phyloP scores from a whole-genome alignment of 148 eudicot species.

The Rhododendron kiyosumense region DNA sequence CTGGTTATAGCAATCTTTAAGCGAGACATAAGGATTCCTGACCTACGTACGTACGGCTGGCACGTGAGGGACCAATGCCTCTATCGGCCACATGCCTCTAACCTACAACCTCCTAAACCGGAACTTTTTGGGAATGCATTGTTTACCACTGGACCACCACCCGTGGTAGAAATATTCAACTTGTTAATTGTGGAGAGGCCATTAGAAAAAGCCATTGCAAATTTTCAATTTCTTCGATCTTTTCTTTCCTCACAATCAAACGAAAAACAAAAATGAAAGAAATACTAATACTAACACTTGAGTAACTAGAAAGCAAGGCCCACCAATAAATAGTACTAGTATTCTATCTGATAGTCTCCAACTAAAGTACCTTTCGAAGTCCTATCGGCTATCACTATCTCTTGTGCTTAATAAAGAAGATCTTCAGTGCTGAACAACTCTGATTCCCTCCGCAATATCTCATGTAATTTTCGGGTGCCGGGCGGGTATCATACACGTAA shows the following conservation, averaged over 20 bases:
- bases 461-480: no score
- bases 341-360: background rate
- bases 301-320: constrained; percentile 7
- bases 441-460: constrained; percentile 12
- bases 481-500: no score
- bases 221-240: background rate
- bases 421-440: constrained; percentile 12
- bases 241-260: background rate
- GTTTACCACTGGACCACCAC: background rate
- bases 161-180: background rate
- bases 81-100: background rate
- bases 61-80: background rate
- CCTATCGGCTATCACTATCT: background rate
- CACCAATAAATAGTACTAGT: background rate
- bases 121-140: background rate
- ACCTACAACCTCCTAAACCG: background rate
- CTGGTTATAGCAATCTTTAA: background rate
- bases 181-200: background rate
- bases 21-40: no score
- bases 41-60: background rate
- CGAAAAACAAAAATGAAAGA: background rate
- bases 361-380: constrained; percentile 16
- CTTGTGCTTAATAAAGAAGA: constrained; percentile 14
- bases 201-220: background rate
- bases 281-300: background rate